Evolutionary conservation across 352 stramenopile genomes (phyloP).

Genomic region (Phytophthora pini): DNA sequence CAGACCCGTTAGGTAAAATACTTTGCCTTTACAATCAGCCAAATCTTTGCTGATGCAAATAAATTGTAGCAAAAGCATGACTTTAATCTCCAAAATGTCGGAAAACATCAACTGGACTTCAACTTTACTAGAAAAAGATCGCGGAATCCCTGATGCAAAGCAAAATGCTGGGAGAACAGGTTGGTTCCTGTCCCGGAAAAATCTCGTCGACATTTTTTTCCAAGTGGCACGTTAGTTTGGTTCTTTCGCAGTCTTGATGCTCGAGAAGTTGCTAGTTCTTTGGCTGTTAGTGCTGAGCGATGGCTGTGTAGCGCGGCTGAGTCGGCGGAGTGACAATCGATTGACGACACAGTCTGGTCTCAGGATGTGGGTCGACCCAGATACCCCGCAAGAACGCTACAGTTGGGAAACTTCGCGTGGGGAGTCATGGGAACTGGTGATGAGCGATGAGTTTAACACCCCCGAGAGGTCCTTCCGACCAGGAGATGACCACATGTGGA

Average conservation of each 20-base stretch:
- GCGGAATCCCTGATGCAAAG: background rate
- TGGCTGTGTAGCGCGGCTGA: slow-evolving; percentile 2
- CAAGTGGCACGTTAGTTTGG: no score
- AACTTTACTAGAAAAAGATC: slow-evolving; percentile 18
- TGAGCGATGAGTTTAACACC: slow-evolving; percentile 96
- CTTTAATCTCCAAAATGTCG: background rate
- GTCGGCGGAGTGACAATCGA: slow-evolving; percentile 24
- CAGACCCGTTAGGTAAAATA: background rate
- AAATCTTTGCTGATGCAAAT: no score
- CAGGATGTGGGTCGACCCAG: slow-evolving; percentile 55
- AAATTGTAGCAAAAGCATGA: background rate
- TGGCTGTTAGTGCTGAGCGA: background rate
- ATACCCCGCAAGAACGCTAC: slow-evolving; percentile 40
- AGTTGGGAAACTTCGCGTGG: slow-evolving; percentile 48
- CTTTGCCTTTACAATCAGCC: no score
- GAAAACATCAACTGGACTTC: background rate
- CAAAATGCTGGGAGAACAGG: background rate
- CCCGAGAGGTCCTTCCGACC: slow-evolving; percentile 85
- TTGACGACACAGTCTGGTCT: slow-evolving; percentile 46
- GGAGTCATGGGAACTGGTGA: slow-evolving; percentile 85
- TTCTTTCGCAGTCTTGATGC: background rate
- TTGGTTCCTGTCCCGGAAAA: slow-evolving; percentile 7
- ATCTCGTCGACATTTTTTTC: background rate
- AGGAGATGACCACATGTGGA: slow-evolving; percentile 92
- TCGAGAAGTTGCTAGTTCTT: background rate